Evolutionary conservation across 257 asterid species (phyloP), one percentile per base, ranked within the genome.

Genomic region (Salvia hispanica): DNA sequence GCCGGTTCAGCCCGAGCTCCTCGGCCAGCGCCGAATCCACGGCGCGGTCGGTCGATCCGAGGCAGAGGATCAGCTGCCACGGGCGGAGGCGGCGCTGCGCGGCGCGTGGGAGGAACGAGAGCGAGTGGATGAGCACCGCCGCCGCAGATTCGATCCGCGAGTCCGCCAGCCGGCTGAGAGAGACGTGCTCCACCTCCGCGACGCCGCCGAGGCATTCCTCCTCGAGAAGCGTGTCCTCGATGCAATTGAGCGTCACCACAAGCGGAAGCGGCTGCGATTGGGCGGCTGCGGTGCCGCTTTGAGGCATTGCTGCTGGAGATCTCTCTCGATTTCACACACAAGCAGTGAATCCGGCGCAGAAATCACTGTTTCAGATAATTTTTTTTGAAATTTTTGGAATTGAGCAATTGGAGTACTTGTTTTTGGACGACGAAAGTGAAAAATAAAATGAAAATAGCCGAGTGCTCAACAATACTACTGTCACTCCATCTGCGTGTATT

Each of bases 1-100:
- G 81, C 40, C 91, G 84, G 65, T 69, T 69, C 72, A 92, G 79
- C 5, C 98, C 98, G 15, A 92, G 90, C 64, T 92, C 98, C 33
- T 80, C 74, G 1, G 97, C 96, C 7, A 92, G 86, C 7, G 97
- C 89, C 39, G 98, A 90, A 78, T 90, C 97, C 15, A 85, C 88
- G 8, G 89, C 82, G 16, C 88, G 85, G 80, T 93, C 98, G 66
- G 98, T 72, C 12, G 98, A 93, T 54, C 98, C 98, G 61, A 93
- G 97, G 84, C 97, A 90, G 15, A 90, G 86, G 47, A 93, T 85
- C 62, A 93, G 87, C 85, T 93, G 98, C 88, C 91, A 86, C 5
- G 98, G 91, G 11, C 97, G 96, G 66, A 93, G 97, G 18, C 93
- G 89, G 58, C 98, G 91, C 79, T 93, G 98, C 9, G 98, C 98